Evolutionary conservation across 139 green algal genomes (phyloP).

Genomic region (Auxenochlorella pyrenoidosa): DNA sequence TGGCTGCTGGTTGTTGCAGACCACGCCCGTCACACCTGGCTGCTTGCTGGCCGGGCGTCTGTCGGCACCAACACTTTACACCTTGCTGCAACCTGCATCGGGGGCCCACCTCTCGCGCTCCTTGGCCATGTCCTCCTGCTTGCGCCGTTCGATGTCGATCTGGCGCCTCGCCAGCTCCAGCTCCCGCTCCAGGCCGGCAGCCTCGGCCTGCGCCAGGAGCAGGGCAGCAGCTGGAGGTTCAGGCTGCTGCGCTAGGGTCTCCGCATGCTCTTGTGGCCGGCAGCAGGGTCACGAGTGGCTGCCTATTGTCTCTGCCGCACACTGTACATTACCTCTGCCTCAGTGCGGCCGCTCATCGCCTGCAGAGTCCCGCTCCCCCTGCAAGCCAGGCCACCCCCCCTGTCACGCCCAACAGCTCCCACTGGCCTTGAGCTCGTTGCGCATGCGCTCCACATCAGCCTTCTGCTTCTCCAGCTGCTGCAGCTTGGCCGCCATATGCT

Average conservation of each 20-base stretch:
- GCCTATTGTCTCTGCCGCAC: no score
- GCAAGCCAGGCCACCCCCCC: not conserved
- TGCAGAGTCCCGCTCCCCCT: no score
- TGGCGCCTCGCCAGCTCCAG: slow-evolving; percentile 44
- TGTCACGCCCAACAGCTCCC: not conserved
- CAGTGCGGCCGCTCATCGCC: not conserved
- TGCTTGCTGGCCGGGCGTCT: no score
- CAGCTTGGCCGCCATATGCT: slow-evolving; percentile 65
- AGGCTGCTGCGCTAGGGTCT: not conserved
- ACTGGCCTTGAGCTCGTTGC: slow-evolving; percentile 60
- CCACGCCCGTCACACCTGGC: no score
- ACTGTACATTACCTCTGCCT: no score
- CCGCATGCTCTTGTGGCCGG: not conserved
- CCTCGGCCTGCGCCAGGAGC: slow-evolving; percentile 42
- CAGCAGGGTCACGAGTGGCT: no score
- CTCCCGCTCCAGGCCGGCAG: slow-evolving; percentile 61
- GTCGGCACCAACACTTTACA: no score
- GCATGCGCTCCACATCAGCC: slow-evolving; percentile 64
- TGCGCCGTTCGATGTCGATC: slow-evolving; percentile 68
- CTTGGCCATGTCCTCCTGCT: slow-evolving; percentile 84
- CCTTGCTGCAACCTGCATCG: not conserved
- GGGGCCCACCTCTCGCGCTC: slow-evolving; percentile 72
- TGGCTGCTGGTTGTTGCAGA: no score
- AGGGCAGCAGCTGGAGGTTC: not conserved
- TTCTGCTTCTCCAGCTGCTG: slow-evolving; percentile 69